Base-by-base conservation (phyloP, 495 filamentous ascomycete species). In the Baudoinia panamericana region DNA sequence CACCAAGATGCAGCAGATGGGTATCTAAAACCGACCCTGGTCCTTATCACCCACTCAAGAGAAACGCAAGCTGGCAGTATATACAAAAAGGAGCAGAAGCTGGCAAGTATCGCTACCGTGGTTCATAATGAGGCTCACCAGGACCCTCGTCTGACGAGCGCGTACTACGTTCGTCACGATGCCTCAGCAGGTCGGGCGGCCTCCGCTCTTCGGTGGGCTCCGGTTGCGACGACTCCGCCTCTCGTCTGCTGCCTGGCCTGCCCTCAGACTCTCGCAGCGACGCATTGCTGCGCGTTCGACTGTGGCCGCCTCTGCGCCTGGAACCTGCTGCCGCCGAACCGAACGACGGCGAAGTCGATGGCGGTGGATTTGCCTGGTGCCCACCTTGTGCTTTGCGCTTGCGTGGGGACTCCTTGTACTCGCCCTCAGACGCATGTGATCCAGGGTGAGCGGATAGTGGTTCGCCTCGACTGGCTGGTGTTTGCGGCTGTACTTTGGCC, bases 341-440 rank as follows among this genome's bases (percentile, higher is more conserved):
- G 48, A 68, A 45, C 52, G 63, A 48, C 54, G 60, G 56, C 36
- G 63, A 61, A 20, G 58, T 55, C 27, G 64, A 34, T 52, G 76
- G 72, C 28, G 71, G 66, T 39, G 73, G 75, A 19, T 64, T 64
- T 16, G 72, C 48, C 46, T 68, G 67, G 43, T 78, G 76, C 13
- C 69, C 66, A 43, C 75, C 75, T 51, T 70, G 69, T 30, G 75
- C 75, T 62, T 84, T 84, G 50, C 80, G 70, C 56, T 83, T 83
- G 53, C 77, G 78, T 13, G 80, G 79, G 25, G 79, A 82, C 59
- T 73, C 65, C 38, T 61, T 62, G 41, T 66, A 66, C 31, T 72
- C 65, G 54, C 58, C 47, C 48, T 56, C 69, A 56, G 59, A 68
- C 62, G 62, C 52, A 63, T 62, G 56, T 56, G 56, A 55, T 58